These are phyloP conservation scores for Lachancea sp. DNA, from an alignment of 805 yeast species.

Conservation along the genomic window DNA sequence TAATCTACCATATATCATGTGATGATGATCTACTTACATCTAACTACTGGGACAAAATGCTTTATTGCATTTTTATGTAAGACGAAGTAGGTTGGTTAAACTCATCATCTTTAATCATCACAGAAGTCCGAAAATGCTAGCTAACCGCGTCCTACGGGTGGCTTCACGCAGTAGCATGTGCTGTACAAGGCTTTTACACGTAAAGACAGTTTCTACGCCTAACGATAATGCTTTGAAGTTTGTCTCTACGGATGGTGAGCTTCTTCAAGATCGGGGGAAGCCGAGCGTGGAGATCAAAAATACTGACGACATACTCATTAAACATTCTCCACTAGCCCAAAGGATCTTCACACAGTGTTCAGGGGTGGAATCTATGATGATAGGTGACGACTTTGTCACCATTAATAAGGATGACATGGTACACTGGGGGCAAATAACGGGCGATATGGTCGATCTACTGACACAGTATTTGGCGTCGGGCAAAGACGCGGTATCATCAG, in stretches of 20 bases:
- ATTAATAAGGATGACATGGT: conserved; percentile 60
- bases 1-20: no score
- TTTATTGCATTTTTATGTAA: no score
- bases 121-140: no score
- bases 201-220: conserved; percentile 57
- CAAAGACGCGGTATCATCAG: conserved; percentile 21
- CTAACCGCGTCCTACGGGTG: conserved; percentile 2
- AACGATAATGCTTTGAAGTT: conserved; percentile 72
- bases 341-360: conserved; percentile 46
- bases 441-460: conserved; percentile 43
- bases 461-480: conserved; percentile 29
- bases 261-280: conserved; percentile 29
- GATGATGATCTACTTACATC: no score
- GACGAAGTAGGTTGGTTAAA: no score
- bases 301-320: conserved; percentile 30
- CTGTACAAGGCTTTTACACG: conserved; percentile 13
- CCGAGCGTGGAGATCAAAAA: conserved; percentile 31
- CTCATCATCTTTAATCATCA: no score
- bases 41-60: no score
- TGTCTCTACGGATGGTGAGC: conserved; percentile 36
- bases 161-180: not conserved
- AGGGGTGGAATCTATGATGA: conserved; percentile 59
- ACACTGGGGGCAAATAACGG: conserved; percentile 68
- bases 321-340: conserved; percentile 56
- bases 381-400: conserved; percentile 69